Conservation (phyloP, 2,329 filamentous ascomycete genomes). For the Mycosphaerelloides madeirae region DNA sequence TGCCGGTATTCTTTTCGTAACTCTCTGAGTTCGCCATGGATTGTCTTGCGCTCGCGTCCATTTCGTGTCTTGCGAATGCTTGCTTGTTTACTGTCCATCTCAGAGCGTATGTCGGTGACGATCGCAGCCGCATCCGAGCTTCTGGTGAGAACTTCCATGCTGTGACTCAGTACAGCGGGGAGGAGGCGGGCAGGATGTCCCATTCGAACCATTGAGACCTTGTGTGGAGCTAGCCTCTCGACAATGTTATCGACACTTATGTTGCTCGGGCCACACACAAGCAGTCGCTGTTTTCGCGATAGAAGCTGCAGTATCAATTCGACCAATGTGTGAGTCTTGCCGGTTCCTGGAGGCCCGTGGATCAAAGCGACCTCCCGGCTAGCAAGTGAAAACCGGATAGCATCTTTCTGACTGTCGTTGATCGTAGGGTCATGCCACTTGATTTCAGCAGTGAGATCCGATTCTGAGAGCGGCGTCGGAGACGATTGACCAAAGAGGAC, state of each 20-base stretch:
- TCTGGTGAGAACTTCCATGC: slow-evolving; percentile 82
- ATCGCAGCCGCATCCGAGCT: slow-evolving; percentile 87
- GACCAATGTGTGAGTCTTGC: slow-evolving; percentile 94
- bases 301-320: slow-evolving; percentile 91
- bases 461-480: slow-evolving; percentile 44
- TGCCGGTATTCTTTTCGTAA: slow-evolving; percentile 78
- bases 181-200: slow-evolving; percentile 89
- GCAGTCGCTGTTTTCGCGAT: slow-evolving; percentile 64
- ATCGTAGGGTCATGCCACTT: slow-evolving; percentile 53
- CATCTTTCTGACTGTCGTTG: slow-evolving; percentile 60
- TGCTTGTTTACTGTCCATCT: slow-evolving; percentile 89
- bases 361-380: slow-evolving; percentile 81
- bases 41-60: slow-evolving; percentile 70
- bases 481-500: slow-evolving; percentile 57
- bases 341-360: slow-evolving; percentile 91
- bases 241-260: slow-evolving; percentile 98
- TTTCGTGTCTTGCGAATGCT: slow-evolving; percentile 82
- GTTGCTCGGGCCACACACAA: slow-evolving; percentile 96
- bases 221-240: slow-evolving; percentile 78
- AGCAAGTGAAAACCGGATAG: slow-evolving; percentile 74
- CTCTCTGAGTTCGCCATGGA: slow-evolving; percentile 81
- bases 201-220: slow-evolving; percentile 79
- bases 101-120: slow-evolving; percentile 80
- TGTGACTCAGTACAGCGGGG: slow-evolving; percentile 82
- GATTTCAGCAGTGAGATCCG: slow-evolving; percentile 42